These are phyloP conservation scores for Trichoderma oligosporum DNA, from an alignment of 2,329 filamentous ascomycete genomes.

Conservation along the genomic window DNA sequence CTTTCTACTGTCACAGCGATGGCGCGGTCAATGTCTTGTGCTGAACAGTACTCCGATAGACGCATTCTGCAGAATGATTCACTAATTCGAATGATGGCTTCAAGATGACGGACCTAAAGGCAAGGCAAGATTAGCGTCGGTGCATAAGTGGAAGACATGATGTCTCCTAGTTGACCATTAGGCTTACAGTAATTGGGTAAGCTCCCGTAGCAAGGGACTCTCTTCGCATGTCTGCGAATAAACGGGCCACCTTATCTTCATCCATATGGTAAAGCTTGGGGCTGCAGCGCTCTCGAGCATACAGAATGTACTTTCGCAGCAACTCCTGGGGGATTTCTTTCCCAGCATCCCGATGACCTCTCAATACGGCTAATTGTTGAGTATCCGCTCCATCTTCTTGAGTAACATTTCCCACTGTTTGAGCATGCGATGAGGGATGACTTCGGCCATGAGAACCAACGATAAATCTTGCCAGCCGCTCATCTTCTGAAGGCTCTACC, in stretches of 20 bases:
- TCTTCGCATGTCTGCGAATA: constrained; percentile 94
- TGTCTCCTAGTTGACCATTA: too few species aligned
- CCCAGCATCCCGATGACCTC: constrained; percentile 39
- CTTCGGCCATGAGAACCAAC: constrained; percentile 90
- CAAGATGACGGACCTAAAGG: constrained; percentile 82
- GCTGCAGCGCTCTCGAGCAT: constrained; percentile 80
- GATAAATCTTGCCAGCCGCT: constrained; percentile 89
- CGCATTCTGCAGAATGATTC: constrained; percentile 98
- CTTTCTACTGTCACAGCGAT: constrained; percentile 96
- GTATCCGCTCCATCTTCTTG: constrained; percentile 46
- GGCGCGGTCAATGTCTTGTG: constrained; percentile 89
- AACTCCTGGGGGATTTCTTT: constrained; percentile 87
- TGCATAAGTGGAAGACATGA: too few species aligned
- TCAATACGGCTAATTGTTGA: constrained; percentile 27
- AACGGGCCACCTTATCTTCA: constrained; percentile 88
- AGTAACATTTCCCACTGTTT: constrained; percentile 24
- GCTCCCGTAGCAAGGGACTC: constrained; percentile 91
- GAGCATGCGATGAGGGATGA: constrained; percentile 61
- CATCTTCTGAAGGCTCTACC: constrained; percentile 87
- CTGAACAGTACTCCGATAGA: constrained; percentile 88
- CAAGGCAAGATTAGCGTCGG: constrained; percentile 9
- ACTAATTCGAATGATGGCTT: constrained; percentile 93
- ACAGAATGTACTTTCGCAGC: constrained; percentile 93
- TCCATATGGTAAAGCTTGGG: constrained; percentile 98
- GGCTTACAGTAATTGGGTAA: constrained; percentile 91